Evolutionary conservation across 352 stramenopile species (phyloP).

Genomic region (Phytophthora tubulina): DNA sequence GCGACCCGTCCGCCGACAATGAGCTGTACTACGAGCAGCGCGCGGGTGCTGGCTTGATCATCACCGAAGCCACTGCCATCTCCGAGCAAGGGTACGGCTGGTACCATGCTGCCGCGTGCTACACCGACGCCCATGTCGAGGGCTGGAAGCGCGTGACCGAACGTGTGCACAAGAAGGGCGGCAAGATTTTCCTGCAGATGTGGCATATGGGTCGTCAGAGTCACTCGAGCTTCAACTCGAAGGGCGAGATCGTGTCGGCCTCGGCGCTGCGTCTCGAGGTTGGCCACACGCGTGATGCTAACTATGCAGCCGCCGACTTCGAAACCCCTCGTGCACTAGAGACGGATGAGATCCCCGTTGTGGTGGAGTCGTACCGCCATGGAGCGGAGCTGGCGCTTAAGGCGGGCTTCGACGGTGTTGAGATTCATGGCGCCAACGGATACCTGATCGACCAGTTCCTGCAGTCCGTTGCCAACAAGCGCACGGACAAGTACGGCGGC

Average conservation of each 20-base stretch:
- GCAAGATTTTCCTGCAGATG: constrained; percentile 34
- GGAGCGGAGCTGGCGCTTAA: constrained; percentile 61
- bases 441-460: constrained; percentile 94
- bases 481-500: constrained; percentile 75
- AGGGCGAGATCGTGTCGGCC: constrained; percentile 60
- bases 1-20: constrained; percentile 31
- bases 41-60: constrained; percentile 27
- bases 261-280: constrained; percentile 43
- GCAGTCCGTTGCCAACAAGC: constrained; percentile 58
- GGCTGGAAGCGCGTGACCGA: constrained; percentile 34
- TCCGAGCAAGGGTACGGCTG: constrained; percentile 34
- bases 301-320: constrained; percentile 41
- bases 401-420: constrained; percentile 69
- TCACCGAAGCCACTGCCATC: constrained; percentile 22
- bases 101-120: constrained; percentile 25
- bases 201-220: constrained; percentile 33
- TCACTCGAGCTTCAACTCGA: constrained; percentile 45
- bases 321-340: constrained; percentile 66
- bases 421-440: constrained; percentile 87
- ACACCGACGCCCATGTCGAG: constrained; percentile 28
- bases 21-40: constrained; percentile 35
- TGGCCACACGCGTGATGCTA: constrained; percentile 40
- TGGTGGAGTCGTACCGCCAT: constrained; percentile 75
- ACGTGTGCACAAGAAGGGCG: constrained; percentile 30
- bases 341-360: constrained; percentile 71